These are phyloP conservation scores for Fusarium musae DNA, from an alignment of 2,329 filamentous ascomycete species.

Conservation along the genomic window DNA sequence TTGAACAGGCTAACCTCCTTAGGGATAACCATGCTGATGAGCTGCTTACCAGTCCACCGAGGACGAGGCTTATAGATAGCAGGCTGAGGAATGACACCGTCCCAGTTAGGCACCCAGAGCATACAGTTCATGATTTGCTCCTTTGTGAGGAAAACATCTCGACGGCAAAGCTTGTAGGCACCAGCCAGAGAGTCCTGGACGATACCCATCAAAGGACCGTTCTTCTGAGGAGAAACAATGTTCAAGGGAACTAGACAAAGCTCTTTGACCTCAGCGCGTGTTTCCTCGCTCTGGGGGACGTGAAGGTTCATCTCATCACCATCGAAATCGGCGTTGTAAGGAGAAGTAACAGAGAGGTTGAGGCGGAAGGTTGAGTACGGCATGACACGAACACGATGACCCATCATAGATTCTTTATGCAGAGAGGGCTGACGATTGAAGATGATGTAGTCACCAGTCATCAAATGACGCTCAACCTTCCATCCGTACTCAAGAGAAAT, in stretches of 20 bases:
- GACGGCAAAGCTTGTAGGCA: slow-evolving; percentile 94
- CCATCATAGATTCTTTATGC: slow-evolving; percentile 99
- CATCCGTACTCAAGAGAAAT: slow-evolving; percentile 94
- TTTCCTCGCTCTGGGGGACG: slow-evolving; percentile 97
- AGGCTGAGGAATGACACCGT: slow-evolving; percentile 90
- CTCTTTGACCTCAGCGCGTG: slow-evolving; percentile 91
- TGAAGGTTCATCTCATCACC: slow-evolving; percentile 99
- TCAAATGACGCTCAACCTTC: slow-evolving; percentile 97
- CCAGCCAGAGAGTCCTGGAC: slow-evolving; percentile 97
- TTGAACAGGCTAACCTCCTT: slow-evolving; percentile 80
- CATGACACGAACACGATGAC: slow-evolving; percentile 96
- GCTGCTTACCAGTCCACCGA: slow-evolving; percentile 98
- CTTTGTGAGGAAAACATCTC: slow-evolving; percentile 90
- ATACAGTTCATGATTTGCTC: slow-evolving; percentile 96
- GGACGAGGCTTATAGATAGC: slow-evolving; percentile 94
- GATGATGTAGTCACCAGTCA: slow-evolving; percentile 97
- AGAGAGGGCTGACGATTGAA: slow-evolving; percentile 99
- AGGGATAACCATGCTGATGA: slow-evolving; percentile 93
- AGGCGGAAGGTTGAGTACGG: slow-evolving; percentile 98
- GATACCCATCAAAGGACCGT: slow-evolving; percentile 98
- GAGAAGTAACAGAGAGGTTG: slow-evolving; percentile 96
- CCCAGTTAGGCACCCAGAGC: slow-evolving; percentile 98
- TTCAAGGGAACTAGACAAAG: slow-evolving; percentile 98
- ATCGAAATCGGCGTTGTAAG: slow-evolving; percentile 99
- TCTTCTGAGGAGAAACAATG: slow-evolving; percentile 97